phyloP scores from a whole-genome alignment of 805 yeast species.

The Komagataella pastoris region DNA sequence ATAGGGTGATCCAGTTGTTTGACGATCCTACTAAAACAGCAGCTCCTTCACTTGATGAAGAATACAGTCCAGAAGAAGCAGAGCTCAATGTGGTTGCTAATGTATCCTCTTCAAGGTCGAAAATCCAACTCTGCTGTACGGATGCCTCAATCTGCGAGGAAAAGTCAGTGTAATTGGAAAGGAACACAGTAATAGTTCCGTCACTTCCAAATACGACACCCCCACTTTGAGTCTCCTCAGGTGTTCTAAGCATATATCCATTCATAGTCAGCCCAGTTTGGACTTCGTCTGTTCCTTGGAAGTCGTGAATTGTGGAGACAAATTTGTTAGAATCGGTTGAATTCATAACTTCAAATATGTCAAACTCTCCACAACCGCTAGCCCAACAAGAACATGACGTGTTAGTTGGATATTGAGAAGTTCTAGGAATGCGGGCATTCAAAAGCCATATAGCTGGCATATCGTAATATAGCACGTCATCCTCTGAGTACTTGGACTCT shows the following conservation, averaged over 20 bases:
- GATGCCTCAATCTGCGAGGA: background rate
- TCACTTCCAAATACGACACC: conserved; percentile 57
- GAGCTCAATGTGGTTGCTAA: background rate
- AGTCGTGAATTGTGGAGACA: conserved; percentile 61
- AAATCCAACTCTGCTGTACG: background rate
- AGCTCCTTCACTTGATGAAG: background rate
- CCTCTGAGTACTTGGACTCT: conserved; percentile 23
- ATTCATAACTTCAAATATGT: conserved; percentile 64
- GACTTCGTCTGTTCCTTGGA: conserved; percentile 56
- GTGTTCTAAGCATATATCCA: conserved; percentile 46
- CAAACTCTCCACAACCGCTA: conserved; percentile 71
- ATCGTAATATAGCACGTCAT: conserved; percentile 29
- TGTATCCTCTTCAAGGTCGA: background rate
- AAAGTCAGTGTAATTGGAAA: conserved; percentile 32
- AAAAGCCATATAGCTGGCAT: conserved; percentile 72
- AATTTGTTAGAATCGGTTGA: conserved; percentile 39
- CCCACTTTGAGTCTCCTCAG: conserved; percentile 40
- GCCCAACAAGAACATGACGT: conserved; percentile 65
- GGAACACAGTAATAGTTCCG: conserved; percentile 49
- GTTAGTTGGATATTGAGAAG: conserved; percentile 53
- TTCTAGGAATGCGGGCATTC: conserved; percentile 62
- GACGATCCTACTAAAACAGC: background rate
- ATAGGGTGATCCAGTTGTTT: background rate
- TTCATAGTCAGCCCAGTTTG: conserved; percentile 43
- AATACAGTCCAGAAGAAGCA: background rate